Evolutionary conservation across 352 stramenopile genomes (phyloP).

Genomic region (Peronospora farinosa): DNA sequence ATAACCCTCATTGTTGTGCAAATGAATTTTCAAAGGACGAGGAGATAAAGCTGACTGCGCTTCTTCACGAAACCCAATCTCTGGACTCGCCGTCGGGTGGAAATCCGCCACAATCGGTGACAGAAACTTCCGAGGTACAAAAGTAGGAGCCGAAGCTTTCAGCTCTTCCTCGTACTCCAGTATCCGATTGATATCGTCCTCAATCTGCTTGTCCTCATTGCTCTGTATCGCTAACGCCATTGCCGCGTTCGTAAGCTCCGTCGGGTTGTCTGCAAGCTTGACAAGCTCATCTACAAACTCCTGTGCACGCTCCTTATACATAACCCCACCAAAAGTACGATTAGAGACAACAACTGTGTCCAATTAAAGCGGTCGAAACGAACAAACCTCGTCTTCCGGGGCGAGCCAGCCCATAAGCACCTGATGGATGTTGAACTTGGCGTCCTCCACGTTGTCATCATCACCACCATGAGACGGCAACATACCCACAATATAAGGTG

Average conservation of each 20-base stretch:
- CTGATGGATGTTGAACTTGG: slow-evolving; percentile 70
- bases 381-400: slow-evolving; percentile 57
- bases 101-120: slow-evolving; percentile 22
- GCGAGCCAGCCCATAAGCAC: slow-evolving; percentile 81
- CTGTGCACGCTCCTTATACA: slow-evolving; percentile 40
- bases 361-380: not conserved
- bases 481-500: slow-evolving; percentile 80
- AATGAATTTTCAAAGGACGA: slow-evolving; percentile 2
- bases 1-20: slow-evolving; percentile 17
- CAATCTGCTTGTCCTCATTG: slow-evolving; percentile 25
- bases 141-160: slow-evolving; percentile 65
- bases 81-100: slow-evolving; percentile 17
- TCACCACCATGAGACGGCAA: slow-evolving; percentile 31
- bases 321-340: not conserved
- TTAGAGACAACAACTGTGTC: not conserved
- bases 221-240: slow-evolving; percentile 25
- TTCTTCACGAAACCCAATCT: slow-evolving; percentile 11
- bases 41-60: slow-evolving; percentile 6
- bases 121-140: slow-evolving; percentile 48
- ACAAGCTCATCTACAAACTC: slow-evolving; percentile 68
- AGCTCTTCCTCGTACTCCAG: slow-evolving; percentile 47
- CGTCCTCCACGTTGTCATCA: slow-evolving; percentile 46
- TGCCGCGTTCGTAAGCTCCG: slow-evolving; percentile 40
- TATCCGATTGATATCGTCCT: slow-evolving; percentile 38
- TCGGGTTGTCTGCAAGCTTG: slow-evolving; percentile 50